Percentiles rank a stretch among this genome's conserved stretches.
These are phyloP conservation scores for Daldinia concentrica DNA, from an alignment of 495 filamentous ascomycete genomes.

Conservation along the genomic window DNA sequence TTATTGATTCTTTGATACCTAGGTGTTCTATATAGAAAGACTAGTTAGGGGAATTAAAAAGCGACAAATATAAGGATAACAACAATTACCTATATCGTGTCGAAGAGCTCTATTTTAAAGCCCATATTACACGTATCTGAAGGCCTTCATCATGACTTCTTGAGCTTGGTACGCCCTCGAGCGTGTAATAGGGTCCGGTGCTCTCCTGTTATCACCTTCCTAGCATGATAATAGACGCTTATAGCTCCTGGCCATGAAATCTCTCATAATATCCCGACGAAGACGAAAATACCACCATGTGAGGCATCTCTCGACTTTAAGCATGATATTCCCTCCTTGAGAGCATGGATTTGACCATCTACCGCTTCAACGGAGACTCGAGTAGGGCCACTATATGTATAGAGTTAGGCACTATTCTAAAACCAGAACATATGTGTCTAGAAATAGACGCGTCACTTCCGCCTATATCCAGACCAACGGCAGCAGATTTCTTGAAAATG, in stretches of 20 bases:
- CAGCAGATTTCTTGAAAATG: background rate
- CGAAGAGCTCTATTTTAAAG: background rate
- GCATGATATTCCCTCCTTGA: background rate
- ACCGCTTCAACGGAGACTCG: slow-evolving; percentile 3
- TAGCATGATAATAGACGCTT: too few species aligned
- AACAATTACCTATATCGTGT: background rate
- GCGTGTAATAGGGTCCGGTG: too few species aligned
- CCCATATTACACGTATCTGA: background rate
- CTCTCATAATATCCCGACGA: background rate
- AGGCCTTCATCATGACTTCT: background rate
- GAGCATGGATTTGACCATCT: background rate
- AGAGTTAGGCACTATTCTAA: slow-evolving; percentile 10
- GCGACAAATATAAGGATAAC: background rate
- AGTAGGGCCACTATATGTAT: background rate
- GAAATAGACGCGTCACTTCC: background rate
- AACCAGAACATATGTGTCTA: slow-evolving; percentile 6
- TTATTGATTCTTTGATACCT: background rate
- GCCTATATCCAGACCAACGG: background rate
- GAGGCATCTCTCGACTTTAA: slow-evolving; percentile 7
- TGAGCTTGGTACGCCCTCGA: background rate
- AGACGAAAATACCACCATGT: background rate
- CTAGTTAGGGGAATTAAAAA: background rate
- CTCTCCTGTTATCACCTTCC: too few species aligned
- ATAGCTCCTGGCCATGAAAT: too few species aligned
- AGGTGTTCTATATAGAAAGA: background rate